Evolutionary conservation across 2,329 filamentous ascomycete species (phyloP).

Genomic region (Berkeleyomyces rouxiae): DNA sequence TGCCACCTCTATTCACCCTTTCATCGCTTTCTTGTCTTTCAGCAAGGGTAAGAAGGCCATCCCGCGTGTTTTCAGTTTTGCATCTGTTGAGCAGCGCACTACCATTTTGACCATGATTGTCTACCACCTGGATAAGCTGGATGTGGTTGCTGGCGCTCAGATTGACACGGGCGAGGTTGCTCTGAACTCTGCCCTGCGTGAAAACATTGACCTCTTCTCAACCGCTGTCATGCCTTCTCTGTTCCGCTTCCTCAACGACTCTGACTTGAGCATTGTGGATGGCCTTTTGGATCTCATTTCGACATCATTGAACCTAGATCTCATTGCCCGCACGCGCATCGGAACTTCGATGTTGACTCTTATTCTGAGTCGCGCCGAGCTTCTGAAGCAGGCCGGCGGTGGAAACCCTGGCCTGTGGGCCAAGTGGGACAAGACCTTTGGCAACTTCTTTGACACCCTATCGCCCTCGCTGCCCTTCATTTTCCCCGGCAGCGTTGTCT

Average conservation of each 20-base stretch:
- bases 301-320: slow-evolving; percentile 64
- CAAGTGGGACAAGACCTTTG: slow-evolving; percentile 73
- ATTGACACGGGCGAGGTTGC: slow-evolving; percentile 54
- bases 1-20: slow-evolving; percentile 64
- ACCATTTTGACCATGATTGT: slow-evolving; percentile 93
- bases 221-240: slow-evolving; percentile 77
- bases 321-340: slow-evolving; percentile 73
- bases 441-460: slow-evolving; percentile 69
- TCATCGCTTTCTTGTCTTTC: slow-evolving; percentile 89
- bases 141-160: slow-evolving; percentile 71
- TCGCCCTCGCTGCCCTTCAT: slow-evolving; percentile 71
- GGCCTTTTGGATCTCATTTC: slow-evolving; percentile 76
- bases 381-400: slow-evolving; percentile 67
- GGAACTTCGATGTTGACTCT: slow-evolving; percentile 84
- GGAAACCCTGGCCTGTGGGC: slow-evolving; percentile 58
- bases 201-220: slow-evolving; percentile 85
- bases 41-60: slow-evolving; percentile 94
- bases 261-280: slow-evolving; percentile 76
- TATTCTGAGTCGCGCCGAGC: slow-evolving; percentile 82
- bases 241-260: slow-evolving; percentile 80
- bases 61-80: slow-evolving; percentile 83
- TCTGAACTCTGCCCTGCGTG: slow-evolving; percentile 61
- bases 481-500: slow-evolving; percentile 82
- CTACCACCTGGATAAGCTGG: slow-evolving; percentile 78
- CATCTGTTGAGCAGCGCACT: slow-evolving; percentile 80